Base-by-base conservation (phyloP, 495 filamentous ascomycete genomes). In the Paragyromitra xinjiangensis region DNA sequence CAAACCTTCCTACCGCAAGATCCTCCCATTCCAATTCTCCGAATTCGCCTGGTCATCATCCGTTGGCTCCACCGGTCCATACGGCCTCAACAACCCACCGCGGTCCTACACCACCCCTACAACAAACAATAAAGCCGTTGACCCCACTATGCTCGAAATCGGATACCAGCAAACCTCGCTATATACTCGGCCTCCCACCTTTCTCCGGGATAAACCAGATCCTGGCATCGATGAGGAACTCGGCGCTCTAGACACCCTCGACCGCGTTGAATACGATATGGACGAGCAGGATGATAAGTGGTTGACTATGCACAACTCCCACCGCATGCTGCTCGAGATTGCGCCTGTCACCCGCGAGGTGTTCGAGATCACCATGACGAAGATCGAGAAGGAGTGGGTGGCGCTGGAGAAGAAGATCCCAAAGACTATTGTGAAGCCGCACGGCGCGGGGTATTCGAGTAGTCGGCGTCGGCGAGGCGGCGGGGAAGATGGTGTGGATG, bases 341-440 rank as follows among this genome's bases (percentile, higher is more conserved):
- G 92, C 94, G 59, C 86, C 91, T 0, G 95, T 99, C 77, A 94
- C 93, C 51, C 92, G 94, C 22, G 94, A 96, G 61, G 88, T 98
- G 59, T 97, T 99, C 77, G 95, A 99, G 83, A 93, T 98, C 62
- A 94, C 94, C 19, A 97, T 99, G 86, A 99, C 95, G 4, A 97
- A 96, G 83, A 98, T 98, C 72, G 95, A 99, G 83, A 98, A 97
- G 83, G 94, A 98, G 82, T 99, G 95, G 94, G 92, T 98, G 83
- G 91, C 92, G 12, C 87, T 99, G 2, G 96, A 99, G 82, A 97
- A 96, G 84, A 88, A 93, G 67, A 98, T 99, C 74, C 96, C 95
- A 0, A 98, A 98, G 78, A 92, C 93, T 6, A 95, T 95, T 82
- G 94, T 94, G 1, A 98, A 98, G 82, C 94, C 95, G 14, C 95